These are phyloP conservation scores for Silene latifolia DNA, from an alignment of 148 eudicot species.

Conservation along the genomic window DNA sequence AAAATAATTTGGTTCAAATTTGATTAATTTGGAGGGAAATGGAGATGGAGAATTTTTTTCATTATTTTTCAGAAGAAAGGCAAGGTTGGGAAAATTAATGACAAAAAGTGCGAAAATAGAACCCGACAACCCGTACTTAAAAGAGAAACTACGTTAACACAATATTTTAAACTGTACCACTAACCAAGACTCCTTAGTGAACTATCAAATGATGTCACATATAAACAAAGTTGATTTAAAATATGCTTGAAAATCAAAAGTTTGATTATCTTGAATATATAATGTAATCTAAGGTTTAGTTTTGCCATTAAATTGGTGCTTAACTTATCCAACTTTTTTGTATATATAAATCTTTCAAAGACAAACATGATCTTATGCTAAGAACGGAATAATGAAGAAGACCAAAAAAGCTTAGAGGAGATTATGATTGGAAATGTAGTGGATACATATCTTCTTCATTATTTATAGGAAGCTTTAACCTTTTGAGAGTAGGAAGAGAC, in stretches of 20 bases:
- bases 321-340: background rate
- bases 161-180: too few species aligned
- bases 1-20: too few species aligned
- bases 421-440: background rate
- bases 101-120: too few species aligned
- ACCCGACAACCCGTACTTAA: too few species aligned
- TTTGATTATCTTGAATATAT: background rate
- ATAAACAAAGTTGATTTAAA: background rate
- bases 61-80: too few species aligned
- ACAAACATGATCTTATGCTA: background rate
- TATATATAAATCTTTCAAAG: too few species aligned
- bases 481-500: slow-evolving; percentile 7
- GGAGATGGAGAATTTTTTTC: too few species aligned
- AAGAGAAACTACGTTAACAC: too few species aligned
- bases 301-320: background rate
- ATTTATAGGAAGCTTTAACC: background rate
- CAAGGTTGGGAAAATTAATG: too few species aligned
- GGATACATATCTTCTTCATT: slow-evolving; percentile 1
- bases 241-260: background rate
- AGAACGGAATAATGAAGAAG: background rate
- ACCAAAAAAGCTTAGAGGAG: background rate
- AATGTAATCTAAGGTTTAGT: background rate
- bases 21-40: too few species aligned
- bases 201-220: background rate
- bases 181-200: too few species aligned